Evolutionary conservation across 345 rosid genomes (phyloP), one percentile per base, ranked within the genome.

Genomic region (Xanthoceras sorbifolium): DNA sequence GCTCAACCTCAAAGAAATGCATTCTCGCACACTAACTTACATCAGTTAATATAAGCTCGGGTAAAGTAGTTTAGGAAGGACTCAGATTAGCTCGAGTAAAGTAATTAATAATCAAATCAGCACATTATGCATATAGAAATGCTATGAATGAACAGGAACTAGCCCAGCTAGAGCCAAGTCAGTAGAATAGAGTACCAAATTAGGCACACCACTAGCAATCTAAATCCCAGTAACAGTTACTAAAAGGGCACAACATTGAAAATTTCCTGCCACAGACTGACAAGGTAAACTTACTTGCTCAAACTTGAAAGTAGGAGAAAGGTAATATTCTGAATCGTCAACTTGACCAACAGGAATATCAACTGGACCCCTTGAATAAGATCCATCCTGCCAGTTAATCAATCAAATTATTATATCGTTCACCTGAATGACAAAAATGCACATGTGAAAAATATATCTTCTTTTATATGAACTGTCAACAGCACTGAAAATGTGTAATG

Each of bases 291-390:
- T 80, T 84, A 91, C 97, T 79, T 93, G 97, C 69, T 94, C 98
- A 76, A 94, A 93, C 88, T 90, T 91, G 84, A 89, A 90, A 59
- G 94, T 91, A 5, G 97, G 95, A 28, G 90, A 81, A 38, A 90
- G 84, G 79, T 85, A 88, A 83, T 93, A 88, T n/a, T 86, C 81
- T 0, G 93, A 86, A 31, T 87, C 91, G 79, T 87, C 89, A 73
- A 61, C 74, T 55, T 93, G 89, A 31, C 88, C 90, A 34, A 93
- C 88, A 36, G 92, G 97, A 69, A 94, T 86, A 76, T 83, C 81
- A 60, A 90, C 84, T 7, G 98, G 97, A 61, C 98, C 98, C 86
- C 97, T 85, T 15, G 97, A 90, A 86, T 91, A 94, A 0, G 98
- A 93, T 80, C 97, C 97, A 82, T 94, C 98, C 98, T 94, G 87